Evolutionary conservation across 108 stramenopile species (phyloP).

Genomic region (Conticribra weissflogii): DNA sequence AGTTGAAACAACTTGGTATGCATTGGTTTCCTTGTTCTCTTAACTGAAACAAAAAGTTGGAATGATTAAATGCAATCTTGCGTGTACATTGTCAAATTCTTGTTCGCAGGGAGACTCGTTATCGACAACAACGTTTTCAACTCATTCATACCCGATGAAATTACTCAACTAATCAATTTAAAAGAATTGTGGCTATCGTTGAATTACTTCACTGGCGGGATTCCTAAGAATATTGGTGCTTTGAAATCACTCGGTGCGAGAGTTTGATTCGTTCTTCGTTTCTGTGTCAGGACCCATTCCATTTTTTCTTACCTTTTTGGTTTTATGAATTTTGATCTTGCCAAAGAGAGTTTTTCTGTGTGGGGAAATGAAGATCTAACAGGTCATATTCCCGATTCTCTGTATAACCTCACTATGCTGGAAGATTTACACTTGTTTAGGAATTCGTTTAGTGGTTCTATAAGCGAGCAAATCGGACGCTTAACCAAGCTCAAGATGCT

Average conservation of each 20-base stretch:
- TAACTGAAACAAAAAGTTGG: background rate
- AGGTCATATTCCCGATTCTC: conserved; percentile 4
- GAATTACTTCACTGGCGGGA: background rate
- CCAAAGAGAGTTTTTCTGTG: background rate
- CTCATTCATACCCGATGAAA: background rate
- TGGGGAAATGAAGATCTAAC: conserved; percentile 2
- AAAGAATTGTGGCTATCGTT: background rate
- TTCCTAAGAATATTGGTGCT: background rate
- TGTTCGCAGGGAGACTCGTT: background rate
- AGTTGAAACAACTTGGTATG: conserved; percentile 1
- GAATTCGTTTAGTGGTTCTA: background rate
- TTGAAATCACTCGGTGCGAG: background rate
- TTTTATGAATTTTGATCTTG: too few relatives aligned
- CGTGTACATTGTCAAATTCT: background rate
- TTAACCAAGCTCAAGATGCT: conserved; percentile 6
- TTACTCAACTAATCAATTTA: background rate
- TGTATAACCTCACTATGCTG: conserved; percentile 3
- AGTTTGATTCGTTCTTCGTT: background rate
- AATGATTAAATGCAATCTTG: background rate
- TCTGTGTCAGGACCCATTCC: background rate
- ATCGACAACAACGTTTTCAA: background rate
- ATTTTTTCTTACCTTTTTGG: background rate
- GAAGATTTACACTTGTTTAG: background rate
- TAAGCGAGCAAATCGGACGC: background rate
- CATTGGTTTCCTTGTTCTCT: background rate